These are phyloP conservation scores for Cryptosporidium ubiquitum DNA, from an alignment of 169 alveolate species.

Conservation along the genomic window DNA sequence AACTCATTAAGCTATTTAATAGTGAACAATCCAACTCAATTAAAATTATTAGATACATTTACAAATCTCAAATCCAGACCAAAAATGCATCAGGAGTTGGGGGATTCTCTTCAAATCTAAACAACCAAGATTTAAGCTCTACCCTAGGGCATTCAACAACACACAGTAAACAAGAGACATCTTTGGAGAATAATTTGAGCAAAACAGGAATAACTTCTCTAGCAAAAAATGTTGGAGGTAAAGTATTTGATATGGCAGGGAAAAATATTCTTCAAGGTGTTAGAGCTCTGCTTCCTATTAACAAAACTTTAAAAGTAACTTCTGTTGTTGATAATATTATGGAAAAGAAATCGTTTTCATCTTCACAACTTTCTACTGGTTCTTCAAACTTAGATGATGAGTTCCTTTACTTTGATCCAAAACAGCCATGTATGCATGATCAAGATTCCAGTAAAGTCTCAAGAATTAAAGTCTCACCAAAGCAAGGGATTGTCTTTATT, in stretches of 20 bases:
- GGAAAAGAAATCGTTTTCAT: constrained; percentile 80
- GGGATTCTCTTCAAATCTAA: neutral
- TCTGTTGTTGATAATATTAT: constrained; percentile 80
- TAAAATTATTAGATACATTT: constrained; percentile 24
- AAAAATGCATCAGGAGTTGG: neutral
- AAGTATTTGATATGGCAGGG: constrained; percentile 73
- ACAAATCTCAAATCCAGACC: neutral
- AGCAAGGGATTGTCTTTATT: constrained; percentile 80
- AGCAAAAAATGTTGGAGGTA: constrained; percentile 68
- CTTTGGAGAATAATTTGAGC: neutral
- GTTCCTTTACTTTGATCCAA: constrained; percentile 77
- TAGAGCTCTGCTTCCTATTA: constrained; percentile 75
- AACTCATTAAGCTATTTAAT: constrained; percentile 19
- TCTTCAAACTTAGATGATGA: constrained; percentile 38
- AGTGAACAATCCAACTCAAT: constrained; percentile 1
- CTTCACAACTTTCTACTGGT: constrained; percentile 53
- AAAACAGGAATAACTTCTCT: constrained; percentile 52
- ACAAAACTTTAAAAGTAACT: constrained; percentile 76
- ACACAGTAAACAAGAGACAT: constrained; percentile 19
- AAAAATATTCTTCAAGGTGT: constrained; percentile 69
- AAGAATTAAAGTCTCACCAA: constrained; percentile 54
- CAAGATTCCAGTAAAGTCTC: constrained; percentile 76
- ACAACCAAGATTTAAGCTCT: neutral
- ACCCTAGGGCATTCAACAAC: neutral
- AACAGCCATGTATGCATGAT: constrained; percentile 81